Conservation (phyloP, 768 basidiomycete species). For the Antrodiella citrinella region DNA sequence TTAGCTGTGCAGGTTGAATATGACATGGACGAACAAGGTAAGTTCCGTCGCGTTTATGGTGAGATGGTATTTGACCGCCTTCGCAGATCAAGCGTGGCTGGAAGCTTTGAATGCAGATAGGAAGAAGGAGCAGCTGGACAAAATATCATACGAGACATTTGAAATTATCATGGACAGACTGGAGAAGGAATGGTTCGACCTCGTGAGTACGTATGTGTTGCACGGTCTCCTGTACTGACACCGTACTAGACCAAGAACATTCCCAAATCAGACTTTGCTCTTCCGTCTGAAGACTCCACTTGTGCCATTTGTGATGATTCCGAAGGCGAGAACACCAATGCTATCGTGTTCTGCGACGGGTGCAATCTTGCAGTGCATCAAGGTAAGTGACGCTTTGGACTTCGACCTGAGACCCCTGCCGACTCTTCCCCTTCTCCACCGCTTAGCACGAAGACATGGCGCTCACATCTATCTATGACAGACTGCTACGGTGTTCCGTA, state of each 20-base stretch:
- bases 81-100: conserved; percentile 91
- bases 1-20: conserved; percentile 93
- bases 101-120: conserved; percentile 77
- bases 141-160: conserved; percentile 77
- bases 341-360: conserved; percentile 98
- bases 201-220: too few relatives aligned
- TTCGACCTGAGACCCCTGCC: neutral
- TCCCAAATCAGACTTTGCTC: conserved; percentile 77
- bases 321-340: conserved; percentile 97
- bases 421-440: neutral
- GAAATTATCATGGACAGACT: conserved; percentile 96
- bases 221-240: too few relatives aligned
- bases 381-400: conserved; percentile 39
- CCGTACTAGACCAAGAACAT: conserved; percentile 91
- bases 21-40: conserved; percentile 99
- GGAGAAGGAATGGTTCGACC: conserved; percentile 98
- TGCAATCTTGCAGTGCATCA: conserved; percentile 99
- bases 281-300: conserved; percentile 92
- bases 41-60: conserved; percentile 7
- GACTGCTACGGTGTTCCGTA: conserved; percentile 99
- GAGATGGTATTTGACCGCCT: neutral
- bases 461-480: conserved; percentile 21
- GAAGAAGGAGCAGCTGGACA: conserved; percentile 63
- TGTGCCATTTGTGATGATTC: conserved; percentile 98
- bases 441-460: neutral